A percentile compares a stretch with the other conserved stretches of the same genome.
Conservation (phyloP, 1,139 yeast species). For the Geotrichum phurueaensis region DNA sequence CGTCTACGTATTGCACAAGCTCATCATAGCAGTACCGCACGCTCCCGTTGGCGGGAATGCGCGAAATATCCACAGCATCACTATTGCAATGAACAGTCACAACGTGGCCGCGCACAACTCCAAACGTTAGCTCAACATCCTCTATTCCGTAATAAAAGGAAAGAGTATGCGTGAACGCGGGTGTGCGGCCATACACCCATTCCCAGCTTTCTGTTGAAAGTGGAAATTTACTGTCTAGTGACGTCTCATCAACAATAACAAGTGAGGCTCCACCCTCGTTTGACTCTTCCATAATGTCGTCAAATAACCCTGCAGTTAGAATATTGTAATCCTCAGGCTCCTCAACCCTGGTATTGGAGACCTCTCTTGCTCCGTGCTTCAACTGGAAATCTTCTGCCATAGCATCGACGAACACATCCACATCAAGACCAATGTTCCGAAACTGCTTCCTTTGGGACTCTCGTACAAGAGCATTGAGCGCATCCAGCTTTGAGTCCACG, state of each 20-base stretch:
- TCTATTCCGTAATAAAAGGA: background rate
- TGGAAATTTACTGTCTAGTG: conserved; percentile 33
- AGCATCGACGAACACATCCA: conserved; percentile 44
- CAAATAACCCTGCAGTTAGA: conserved; percentile 9
- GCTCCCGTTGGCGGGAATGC: background rate
- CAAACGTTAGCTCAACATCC: background rate
- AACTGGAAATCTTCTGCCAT: conserved; percentile 31
- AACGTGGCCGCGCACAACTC: conserved; percentile 1
- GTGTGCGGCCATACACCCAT: conserved; percentile 71
- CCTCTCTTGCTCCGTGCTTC: conserved; percentile 29
- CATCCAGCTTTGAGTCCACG: conserved; percentile 54
- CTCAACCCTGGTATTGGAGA: background rate
- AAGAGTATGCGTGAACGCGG: conserved; percentile 51
- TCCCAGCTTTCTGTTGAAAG: conserved; percentile 43
- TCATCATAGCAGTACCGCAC: background rate
- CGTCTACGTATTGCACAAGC: background rate
- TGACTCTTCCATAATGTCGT: background rate
- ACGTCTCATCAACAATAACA: conserved; percentile 41
- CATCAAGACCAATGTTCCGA: conserved; percentile 48
- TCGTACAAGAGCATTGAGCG: conserved; percentile 52
- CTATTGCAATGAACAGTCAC: background rate
- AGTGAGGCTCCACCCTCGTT: conserved; percentile 38
- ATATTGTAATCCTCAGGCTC: conserved; percentile 6
- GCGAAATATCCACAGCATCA: background rate
- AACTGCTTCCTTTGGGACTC: conserved; percentile 42